These are phyloP conservation scores for Curvularia verruculosa DNA, from an alignment of 2,329 filamentous ascomycete species.

Conservation along the genomic window DNA sequence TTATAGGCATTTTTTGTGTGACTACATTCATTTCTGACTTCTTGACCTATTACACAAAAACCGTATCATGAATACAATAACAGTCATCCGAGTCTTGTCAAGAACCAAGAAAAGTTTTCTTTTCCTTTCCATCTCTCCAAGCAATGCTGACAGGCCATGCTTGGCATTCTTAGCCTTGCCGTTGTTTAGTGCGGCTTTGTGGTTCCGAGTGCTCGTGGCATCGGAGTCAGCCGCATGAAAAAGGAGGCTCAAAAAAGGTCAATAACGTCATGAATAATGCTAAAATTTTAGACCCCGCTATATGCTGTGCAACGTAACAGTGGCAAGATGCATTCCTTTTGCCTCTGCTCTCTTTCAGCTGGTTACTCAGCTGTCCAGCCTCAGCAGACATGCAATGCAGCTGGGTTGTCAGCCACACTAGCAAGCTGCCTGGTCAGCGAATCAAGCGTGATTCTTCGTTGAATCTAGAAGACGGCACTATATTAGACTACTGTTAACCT, in stretches of 20 bases:
- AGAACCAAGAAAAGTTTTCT: not conserved
- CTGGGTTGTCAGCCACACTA: not conserved
- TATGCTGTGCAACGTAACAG: not conserved
- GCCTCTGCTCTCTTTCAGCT: not conserved
- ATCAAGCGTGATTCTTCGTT: not conserved
- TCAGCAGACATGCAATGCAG: not conserved
- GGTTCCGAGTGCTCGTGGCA: not conserved
- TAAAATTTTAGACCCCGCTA: not conserved
- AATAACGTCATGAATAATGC: not conserved
- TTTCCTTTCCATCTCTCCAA: not conserved
- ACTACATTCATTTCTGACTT: conserved; percentile 7
- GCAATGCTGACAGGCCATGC: not conserved
- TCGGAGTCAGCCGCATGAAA: not conserved
- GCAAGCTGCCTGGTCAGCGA: not conserved
- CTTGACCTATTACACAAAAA: conserved; percentile 13
- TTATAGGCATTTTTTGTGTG: conserved; percentile 4
- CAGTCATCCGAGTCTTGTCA: conserved; percentile 1
- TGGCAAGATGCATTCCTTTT: not conserved
- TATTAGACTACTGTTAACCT: not conserved
- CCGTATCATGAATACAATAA: conserved; percentile 7
- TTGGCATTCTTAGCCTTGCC: not conserved
- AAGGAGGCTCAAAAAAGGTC: not conserved
- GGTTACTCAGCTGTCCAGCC: not conserved
- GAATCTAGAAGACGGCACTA: not conserved
- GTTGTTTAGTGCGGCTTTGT: not conserved